A percentile compares a stretch with the other conserved stretches of the same genome.
Conservation (phyloP, 1,284 basidiomycete species). For the Inonotus obliquus region DNA sequence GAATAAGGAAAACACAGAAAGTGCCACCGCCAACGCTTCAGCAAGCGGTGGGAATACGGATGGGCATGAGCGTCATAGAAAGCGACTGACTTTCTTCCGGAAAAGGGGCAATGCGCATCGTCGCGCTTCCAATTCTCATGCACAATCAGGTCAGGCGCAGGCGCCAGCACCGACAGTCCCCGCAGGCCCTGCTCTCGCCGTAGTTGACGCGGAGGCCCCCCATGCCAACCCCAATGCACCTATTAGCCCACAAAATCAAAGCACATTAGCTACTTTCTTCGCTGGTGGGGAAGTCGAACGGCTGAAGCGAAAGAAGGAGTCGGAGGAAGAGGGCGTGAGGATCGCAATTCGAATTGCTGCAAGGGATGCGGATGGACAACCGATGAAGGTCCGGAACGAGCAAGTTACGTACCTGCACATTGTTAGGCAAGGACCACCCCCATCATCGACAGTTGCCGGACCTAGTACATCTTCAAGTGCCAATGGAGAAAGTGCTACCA, state of each 20-base stretch:
- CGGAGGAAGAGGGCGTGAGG: slow-evolving; percentile 62
- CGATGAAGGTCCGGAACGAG: slow-evolving; percentile 66
- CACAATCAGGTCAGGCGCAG: neutral
- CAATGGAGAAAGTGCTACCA: neutral
- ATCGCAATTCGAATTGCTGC: slow-evolving; percentile 74
- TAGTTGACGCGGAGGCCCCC: slow-evolving; percentile 56
- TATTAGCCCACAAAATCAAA: neutral
- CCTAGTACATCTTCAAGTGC: neutral
- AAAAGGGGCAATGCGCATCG: slow-evolving; percentile 8
- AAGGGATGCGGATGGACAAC: slow-evolving; percentile 64
- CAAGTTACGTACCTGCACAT: slow-evolving; percentile 85
- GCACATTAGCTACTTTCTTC: slow-evolving; percentile 21
- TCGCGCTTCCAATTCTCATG: neutral
- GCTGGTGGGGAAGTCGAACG: slow-evolving; percentile 28
- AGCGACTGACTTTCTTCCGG: slow-evolving; percentile 14
- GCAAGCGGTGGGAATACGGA: neutral
- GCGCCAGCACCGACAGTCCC: slow-evolving; percentile 18
- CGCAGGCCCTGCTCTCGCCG: slow-evolving; percentile 61
- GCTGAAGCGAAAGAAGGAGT: slow-evolving; percentile 39
- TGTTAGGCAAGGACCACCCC: slow-evolving; percentile 55
- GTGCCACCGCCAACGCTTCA: neutral
- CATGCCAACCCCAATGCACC: slow-evolving; percentile 24
- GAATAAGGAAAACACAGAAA: neutral
- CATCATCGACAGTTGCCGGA: slow-evolving; percentile 21
- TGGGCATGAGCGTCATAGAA: slow-evolving; percentile 2